Conservation (phyloP, 805 yeast species). For the Kuraishia cidri region DNA sequence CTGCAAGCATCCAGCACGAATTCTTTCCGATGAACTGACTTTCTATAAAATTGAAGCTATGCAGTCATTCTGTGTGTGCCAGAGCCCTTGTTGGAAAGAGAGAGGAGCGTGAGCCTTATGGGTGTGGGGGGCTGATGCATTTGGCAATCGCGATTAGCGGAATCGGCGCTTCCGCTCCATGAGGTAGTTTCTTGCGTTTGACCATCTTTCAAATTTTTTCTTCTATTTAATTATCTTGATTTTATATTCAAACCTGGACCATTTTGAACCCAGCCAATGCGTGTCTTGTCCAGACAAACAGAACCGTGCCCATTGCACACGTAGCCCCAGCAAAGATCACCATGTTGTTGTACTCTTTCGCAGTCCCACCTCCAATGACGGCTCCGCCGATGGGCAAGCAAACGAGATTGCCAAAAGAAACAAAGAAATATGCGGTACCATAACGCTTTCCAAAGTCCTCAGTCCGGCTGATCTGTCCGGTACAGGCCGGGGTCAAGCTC, state of each 20-base stretch:
- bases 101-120: too few species aligned
- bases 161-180: too few species aligned
- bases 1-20: too few species aligned
- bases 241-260: not conserved
- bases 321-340: slow-evolving; percentile 18
- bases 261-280: not conserved
- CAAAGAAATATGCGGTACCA: slow-evolving; percentile 59
- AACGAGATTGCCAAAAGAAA: slow-evolving; percentile 37
- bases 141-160: too few species aligned
- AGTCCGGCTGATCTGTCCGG: slow-evolving; percentile 54
- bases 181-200: too few species aligned
- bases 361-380: slow-evolving; percentile 24
- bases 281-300: not conserved
- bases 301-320: slow-evolving; percentile 1
- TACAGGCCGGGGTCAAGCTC: slow-evolving; percentile 59
- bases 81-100: too few species aligned
- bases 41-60: too few species aligned
- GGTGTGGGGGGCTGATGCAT: too few species aligned
- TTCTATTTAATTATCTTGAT: not conserved
- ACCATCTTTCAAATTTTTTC: not conserved
- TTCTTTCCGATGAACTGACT: too few species aligned
- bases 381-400: slow-evolving; percentile 41
- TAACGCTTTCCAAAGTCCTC: slow-evolving; percentile 60
- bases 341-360: slow-evolving; percentile 19
- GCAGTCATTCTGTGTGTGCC: too few species aligned